These are phyloP conservation scores for Pseudogymnoascus sp. DNA, from an alignment of 2,329 filamentous ascomycete genomes.

Conservation along the genomic window DNA sequence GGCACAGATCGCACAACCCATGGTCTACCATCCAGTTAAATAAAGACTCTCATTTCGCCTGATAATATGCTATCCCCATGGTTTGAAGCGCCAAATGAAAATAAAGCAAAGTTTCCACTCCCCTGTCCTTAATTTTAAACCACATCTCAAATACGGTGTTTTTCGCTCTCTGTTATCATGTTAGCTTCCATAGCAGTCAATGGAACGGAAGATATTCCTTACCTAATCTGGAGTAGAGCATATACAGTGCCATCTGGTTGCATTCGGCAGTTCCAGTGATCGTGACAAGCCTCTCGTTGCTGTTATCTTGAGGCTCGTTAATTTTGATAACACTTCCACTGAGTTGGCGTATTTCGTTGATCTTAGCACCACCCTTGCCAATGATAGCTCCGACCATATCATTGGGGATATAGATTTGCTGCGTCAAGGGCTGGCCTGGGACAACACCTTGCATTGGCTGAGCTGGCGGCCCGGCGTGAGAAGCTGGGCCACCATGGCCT, in stretches of 20 bases:
- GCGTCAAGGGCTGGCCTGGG: constrained; percentile 79
- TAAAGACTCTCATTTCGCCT: constrained; percentile 6
- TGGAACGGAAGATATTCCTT: constrained; percentile 26
- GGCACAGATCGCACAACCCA: background rate
- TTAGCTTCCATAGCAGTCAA: constrained; percentile 16
- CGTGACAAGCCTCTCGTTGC: constrained; percentile 93
- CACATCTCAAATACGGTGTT: constrained; percentile 57
- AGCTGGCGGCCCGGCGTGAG: constrained; percentile 62
- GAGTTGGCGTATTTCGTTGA: constrained; percentile 96
- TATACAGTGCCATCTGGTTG: constrained; percentile 99
- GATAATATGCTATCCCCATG: constrained; percentile 7
- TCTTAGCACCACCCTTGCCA: constrained; percentile 96
- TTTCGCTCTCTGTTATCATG: constrained; percentile 58
- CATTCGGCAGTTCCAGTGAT: constrained; percentile 97
- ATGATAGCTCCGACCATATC: constrained; percentile 99
- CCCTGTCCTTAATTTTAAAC: constrained; percentile 13
- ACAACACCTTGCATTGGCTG: constrained; percentile 70
- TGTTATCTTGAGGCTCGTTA: constrained; percentile 98
- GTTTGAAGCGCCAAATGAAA: background rate
- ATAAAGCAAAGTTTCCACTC: constrained; percentile 6
- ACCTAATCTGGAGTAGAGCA: constrained; percentile 98
- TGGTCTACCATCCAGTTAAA: background rate
- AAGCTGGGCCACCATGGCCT: constrained; percentile 56
- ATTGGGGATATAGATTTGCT: constrained; percentile 98
- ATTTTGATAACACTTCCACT: constrained; percentile 99